A percentile compares a stretch with the other conserved stretches of the same genome.
These are phyloP conservation scores for Agapanthus africanus DNA, from an alignment of 106 monocot species.

Conservation along the genomic window DNA sequence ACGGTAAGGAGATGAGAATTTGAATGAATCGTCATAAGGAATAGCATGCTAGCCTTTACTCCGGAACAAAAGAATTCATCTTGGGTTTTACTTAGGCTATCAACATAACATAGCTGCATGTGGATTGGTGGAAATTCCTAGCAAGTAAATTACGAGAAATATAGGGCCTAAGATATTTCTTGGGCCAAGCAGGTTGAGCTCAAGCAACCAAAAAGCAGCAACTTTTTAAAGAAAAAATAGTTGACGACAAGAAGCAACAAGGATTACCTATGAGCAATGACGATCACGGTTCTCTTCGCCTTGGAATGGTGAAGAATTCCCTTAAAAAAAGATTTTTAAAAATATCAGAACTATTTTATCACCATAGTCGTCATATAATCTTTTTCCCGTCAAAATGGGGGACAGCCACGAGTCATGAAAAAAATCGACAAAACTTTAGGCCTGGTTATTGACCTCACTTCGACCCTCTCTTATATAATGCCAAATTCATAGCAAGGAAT, in stretches of 20 bases:
- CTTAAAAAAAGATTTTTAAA: no score
- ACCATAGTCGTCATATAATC: no score
- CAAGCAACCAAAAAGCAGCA: not conserved
- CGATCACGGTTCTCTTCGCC: conserved; percentile 64
- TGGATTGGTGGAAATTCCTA: not conserved
- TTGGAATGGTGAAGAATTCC: conserved; percentile 25
- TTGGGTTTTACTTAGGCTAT: not conserved
- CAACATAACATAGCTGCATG: not conserved
- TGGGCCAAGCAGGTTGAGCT: not conserved
- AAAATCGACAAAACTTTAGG: no score
- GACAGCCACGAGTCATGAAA: no score
- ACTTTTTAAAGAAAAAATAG: not conserved
- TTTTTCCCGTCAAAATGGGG: no score
- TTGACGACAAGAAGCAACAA: not conserved
- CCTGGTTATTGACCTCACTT: no score
- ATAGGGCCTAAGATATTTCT: not conserved
- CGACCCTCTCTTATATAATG: no score
- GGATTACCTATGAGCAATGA: conserved; percentile 87
- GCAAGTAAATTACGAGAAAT: not conserved
- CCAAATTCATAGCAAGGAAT: no score
- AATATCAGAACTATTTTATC: no score
- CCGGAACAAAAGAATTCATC: not conserved
- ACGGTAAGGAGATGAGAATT: not conserved
- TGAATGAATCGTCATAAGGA: not conserved
- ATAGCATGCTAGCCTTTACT: not conserved